Conservation (phyloP, 2,329 filamentous ascomycete genomes). For the Curvularia eragrostidis region DNA sequence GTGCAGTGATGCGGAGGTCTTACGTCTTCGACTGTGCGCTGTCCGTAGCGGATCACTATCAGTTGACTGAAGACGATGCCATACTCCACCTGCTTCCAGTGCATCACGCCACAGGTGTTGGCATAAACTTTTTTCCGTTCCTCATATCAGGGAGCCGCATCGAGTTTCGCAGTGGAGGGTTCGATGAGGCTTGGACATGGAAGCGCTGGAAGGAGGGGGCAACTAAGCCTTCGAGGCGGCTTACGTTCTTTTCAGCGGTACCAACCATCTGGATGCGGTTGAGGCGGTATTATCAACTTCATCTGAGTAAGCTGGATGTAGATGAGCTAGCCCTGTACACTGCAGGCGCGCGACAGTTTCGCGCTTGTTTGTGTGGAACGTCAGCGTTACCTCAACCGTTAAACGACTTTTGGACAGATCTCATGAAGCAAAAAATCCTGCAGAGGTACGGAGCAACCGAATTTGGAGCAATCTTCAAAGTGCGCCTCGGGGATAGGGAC, state of each 20-base stretch:
- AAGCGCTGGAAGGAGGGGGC: conserved; percentile 43
- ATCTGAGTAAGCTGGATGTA: conserved; percentile 38
- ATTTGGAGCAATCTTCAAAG: conserved; percentile 54
- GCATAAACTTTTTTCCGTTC: conserved; percentile 47
- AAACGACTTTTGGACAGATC: conserved; percentile 58
- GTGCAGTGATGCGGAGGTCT: conserved; percentile 53
- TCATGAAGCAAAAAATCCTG: conserved; percentile 53
- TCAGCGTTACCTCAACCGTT: conserved; percentile 59
- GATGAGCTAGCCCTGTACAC: conserved; percentile 50
- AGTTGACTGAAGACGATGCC: conserved; percentile 40
- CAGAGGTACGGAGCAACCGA: conserved; percentile 56
- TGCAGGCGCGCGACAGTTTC: conserved; percentile 51
- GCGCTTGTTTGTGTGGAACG: conserved; percentile 55
- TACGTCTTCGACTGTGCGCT: conserved; percentile 49
- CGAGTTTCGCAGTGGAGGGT: conserved; percentile 47
- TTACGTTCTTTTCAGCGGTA: conserved; percentile 48
- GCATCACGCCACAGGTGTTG: conserved; percentile 47
- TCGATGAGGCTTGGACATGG: conserved; percentile 48
- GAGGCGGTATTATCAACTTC: conserved; percentile 47
- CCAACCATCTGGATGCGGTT: conserved; percentile 50
- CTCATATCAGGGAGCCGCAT: conserved; percentile 43
- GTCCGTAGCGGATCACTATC: conserved; percentile 45
- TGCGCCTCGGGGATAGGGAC: conserved; percentile 43
- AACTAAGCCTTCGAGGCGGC: conserved; percentile 24
- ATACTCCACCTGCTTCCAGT: conserved; percentile 47